Evolutionary conservation across 2,329 filamentous ascomycete genomes (phyloP).

Genomic region (Ustulina deusta): DNA sequence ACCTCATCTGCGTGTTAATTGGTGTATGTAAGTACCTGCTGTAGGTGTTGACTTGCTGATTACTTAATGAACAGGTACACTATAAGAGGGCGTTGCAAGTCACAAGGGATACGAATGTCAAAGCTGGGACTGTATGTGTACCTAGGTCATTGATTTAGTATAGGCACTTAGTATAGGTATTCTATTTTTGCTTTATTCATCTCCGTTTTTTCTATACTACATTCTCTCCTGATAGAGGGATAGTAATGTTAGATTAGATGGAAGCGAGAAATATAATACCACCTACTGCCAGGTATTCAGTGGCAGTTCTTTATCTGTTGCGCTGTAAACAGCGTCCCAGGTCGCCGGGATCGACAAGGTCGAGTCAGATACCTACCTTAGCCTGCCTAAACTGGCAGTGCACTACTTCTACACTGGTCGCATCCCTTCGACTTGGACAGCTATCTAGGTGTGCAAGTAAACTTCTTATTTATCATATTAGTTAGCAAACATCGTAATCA

Average conservation of each 20-base stretch:
- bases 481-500: not conserved
- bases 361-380: not conserved
- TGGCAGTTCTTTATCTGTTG: constrained; percentile 11
- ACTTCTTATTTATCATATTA: not conserved
- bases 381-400: not conserved
- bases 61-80: too few species aligned
- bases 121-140: not conserved
- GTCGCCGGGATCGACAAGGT: constrained; percentile 17
- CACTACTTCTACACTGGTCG: not conserved
- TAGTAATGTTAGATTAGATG: constrained; percentile 14
- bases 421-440: not conserved
- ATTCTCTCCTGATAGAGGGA: too few species aligned
- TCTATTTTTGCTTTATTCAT: not conserved
- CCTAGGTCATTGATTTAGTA: too few species aligned
- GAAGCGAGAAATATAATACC: not conserved
- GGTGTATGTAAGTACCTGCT: constrained; percentile 1
- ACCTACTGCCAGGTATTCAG: not conserved
- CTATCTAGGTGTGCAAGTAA: not conserved
- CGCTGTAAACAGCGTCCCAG: constrained; percentile 15
- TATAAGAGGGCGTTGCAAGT: not conserved
- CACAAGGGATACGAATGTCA: not conserved
- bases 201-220: not conserved
- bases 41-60: not conserved
- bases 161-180: not conserved
- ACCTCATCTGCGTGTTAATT: not conserved